Percentiles rank a stretch among this genome's conserved stretches.
These are phyloP conservation scores for Lizonia empirigonia DNA, from an alignment of 2,329 filamentous ascomycete species.

Conservation along the genomic window DNA sequence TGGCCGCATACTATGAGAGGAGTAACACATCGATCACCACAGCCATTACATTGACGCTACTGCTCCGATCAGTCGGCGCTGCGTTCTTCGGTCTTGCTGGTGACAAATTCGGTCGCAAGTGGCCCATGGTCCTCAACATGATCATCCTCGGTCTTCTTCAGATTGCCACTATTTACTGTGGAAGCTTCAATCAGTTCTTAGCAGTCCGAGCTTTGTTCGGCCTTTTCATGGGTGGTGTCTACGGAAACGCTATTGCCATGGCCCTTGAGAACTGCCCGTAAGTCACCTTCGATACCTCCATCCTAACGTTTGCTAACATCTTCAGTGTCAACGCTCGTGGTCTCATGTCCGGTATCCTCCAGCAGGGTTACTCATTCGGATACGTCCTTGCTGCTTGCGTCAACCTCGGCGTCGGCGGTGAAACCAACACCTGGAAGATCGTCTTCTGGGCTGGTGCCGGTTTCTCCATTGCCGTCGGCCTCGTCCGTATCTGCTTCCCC, in stretches of 20 bases:
- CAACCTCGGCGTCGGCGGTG: conserved; percentile 73
- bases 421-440: conserved; percentile 70
- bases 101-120: conserved; percentile 81
- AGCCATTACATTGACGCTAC: conserved; percentile 75
- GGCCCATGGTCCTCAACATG: conserved; percentile 84
- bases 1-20: conserved; percentile 63
- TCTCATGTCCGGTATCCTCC: conserved; percentile 80
- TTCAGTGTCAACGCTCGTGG: conserved; percentile 66
- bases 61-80: conserved; percentile 76
- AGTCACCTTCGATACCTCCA: conserved; percentile 33
- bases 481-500: conserved; percentile 71
- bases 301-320: conserved; percentile 29
- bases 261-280: conserved; percentile 74
- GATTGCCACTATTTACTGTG: conserved; percentile 77
- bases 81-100: conserved; percentile 76
- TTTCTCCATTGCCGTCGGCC: conserved; percentile 70
- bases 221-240: conserved; percentile 81
- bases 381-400: conserved; percentile 79
- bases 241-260: conserved; percentile 79
- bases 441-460: conserved; percentile 76
- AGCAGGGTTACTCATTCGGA: conserved; percentile 81
- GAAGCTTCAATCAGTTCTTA: conserved; percentile 75
- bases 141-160: conserved; percentile 72
- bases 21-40: conserved; percentile 73
- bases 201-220: conserved; percentile 75